phyloP scores from a whole-genome alignment of 2,329 filamentous ascomycete species.

The Cercospora sp. region DNA sequence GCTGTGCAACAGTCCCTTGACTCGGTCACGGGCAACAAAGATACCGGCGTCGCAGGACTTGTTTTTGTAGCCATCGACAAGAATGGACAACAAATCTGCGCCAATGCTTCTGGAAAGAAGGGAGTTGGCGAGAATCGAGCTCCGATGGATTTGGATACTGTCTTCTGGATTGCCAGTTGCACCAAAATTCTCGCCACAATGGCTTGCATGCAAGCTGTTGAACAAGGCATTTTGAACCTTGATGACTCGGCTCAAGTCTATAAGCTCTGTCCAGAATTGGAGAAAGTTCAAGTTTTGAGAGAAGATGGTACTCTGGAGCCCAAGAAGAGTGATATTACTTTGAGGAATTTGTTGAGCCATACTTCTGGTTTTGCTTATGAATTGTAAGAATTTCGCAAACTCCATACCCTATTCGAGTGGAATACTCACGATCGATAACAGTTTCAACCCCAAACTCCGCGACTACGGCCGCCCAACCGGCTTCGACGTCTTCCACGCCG shows the following conservation, averaged over 20 bases:
- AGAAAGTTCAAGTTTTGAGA: slow-evolving; percentile 44
- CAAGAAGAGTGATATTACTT: slow-evolving; percentile 50
- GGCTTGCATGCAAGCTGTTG: slow-evolving; percentile 52
- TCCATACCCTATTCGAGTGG: too few species aligned
- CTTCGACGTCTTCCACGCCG: slow-evolving; percentile 59
- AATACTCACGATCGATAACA: slow-evolving; percentile 3
- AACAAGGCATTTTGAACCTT: slow-evolving; percentile 44
- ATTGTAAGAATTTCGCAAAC: slow-evolving; percentile 36
- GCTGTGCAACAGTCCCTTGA: slow-evolving; percentile 43
- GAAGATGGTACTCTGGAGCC: slow-evolving; percentile 44
- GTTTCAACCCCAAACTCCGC: slow-evolving; percentile 46
- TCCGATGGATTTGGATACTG: slow-evolving; percentile 59
- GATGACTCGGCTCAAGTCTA: slow-evolving; percentile 47
- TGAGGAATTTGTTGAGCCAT: slow-evolving; percentile 53
- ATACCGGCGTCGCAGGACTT: slow-evolving; percentile 43
- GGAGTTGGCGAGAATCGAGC: slow-evolving; percentile 43
- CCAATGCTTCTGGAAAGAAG: slow-evolving; percentile 46
- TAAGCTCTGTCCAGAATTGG: slow-evolving; percentile 46
- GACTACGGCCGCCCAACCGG: slow-evolving; percentile 51
- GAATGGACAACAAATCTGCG: slow-evolving; percentile 45
- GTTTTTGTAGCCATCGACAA: slow-evolving; percentile 50
- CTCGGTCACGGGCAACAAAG: slow-evolving; percentile 34
- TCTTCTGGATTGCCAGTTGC: slow-evolving; percentile 60
- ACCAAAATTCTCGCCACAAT: slow-evolving; percentile 48
- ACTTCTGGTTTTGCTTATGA: slow-evolving; percentile 54